These are phyloP conservation scores for Musa acuminata DNA, from an alignment of 176 grass and related monocot species.

Conservation along the genomic window DNA sequence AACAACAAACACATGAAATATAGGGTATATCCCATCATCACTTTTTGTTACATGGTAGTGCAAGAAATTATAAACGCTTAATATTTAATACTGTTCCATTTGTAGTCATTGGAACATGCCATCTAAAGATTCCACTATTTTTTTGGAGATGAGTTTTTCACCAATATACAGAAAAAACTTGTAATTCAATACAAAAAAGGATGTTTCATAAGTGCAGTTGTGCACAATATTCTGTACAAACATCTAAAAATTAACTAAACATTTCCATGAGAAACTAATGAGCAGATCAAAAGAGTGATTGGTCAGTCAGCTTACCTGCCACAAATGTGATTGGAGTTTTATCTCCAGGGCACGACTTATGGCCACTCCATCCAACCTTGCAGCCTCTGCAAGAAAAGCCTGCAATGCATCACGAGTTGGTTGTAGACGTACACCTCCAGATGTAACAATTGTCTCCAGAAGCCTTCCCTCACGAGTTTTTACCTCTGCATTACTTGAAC, in stretches of 20 bases:
- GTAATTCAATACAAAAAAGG: no score
- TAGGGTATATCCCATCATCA: no score
- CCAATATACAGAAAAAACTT: no score
- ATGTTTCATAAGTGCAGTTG: no score
- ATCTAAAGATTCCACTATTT: no score
- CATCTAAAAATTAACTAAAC: background rate
- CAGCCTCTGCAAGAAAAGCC: conserved; percentile 58
- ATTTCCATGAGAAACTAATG: background rate
- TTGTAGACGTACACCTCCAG: conserved; percentile 80
- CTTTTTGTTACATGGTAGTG: no score
- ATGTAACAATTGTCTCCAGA: conserved; percentile 84
- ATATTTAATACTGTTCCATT: no score
- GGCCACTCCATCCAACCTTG: conserved; percentile 75
- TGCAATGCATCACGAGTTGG: conserved; percentile 90
- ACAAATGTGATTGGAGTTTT: conserved; percentile 85
- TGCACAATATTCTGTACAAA: no score
- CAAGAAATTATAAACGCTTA: no score
- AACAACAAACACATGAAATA: conserved; percentile 8
- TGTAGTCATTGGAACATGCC: background rate
- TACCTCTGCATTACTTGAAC: conserved; percentile 44
- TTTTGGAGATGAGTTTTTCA: no score
- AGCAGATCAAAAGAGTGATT: conserved; percentile 21
- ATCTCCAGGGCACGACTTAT: conserved; percentile 74
- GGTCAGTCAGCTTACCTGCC: conserved; percentile 53
- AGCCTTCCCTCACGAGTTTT: conserved; percentile 80